phyloP scores from a whole-genome alignment of 2,329 filamentous ascomycete species.

The Emergomyces africanus region DNA sequence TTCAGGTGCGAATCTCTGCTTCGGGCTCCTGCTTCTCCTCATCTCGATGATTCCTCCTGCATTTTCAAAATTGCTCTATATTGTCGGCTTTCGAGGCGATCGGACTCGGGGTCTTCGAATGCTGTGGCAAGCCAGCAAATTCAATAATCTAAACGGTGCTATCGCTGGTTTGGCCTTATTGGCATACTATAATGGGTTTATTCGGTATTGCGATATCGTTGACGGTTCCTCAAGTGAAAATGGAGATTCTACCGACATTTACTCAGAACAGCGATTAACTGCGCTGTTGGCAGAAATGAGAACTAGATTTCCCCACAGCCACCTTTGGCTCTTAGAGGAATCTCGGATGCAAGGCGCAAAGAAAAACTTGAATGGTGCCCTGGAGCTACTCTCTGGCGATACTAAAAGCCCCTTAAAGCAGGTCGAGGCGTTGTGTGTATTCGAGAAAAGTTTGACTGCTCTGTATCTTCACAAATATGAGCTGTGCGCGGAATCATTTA shows the following conservation, averaged over 20 bases:
- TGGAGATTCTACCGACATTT: slow-evolving; percentile 51
- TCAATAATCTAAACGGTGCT: slow-evolving; percentile 82
- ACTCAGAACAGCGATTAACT: slow-evolving; percentile 56
- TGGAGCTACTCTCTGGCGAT: slow-evolving; percentile 50
- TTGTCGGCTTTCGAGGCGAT: slow-evolving; percentile 86
- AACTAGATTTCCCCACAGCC: slow-evolving; percentile 62
- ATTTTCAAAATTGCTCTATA: slow-evolving; percentile 72
- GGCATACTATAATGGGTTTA: slow-evolving; percentile 75
- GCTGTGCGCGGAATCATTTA: slow-evolving; percentile 60
- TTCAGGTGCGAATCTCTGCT: slow-evolving; percentile 79
- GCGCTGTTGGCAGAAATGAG: slow-evolving; percentile 62
- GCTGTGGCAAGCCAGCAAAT: slow-evolving; percentile 82
- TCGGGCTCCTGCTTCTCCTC: slow-evolving; percentile 70
- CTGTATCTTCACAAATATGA: slow-evolving; percentile 71
- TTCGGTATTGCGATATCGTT: slow-evolving; percentile 80
- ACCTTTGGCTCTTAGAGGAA: slow-evolving; percentile 81
- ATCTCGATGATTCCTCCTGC: slow-evolving; percentile 89
- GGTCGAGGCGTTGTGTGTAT: slow-evolving; percentile 70
- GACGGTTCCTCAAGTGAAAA: slow-evolving; percentile 36
- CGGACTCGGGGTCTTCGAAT: slow-evolving; percentile 68
- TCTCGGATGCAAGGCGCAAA: slow-evolving; percentile 61
- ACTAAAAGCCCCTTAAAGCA: slow-evolving; percentile 68
- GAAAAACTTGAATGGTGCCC: slow-evolving; percentile 52
- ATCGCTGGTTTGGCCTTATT: slow-evolving; percentile 71
- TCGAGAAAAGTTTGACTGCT: slow-evolving; percentile 66